Base-by-base conservation (phyloP, 352 stramenopile species). In the Globisporangium cystogenes region DNA sequence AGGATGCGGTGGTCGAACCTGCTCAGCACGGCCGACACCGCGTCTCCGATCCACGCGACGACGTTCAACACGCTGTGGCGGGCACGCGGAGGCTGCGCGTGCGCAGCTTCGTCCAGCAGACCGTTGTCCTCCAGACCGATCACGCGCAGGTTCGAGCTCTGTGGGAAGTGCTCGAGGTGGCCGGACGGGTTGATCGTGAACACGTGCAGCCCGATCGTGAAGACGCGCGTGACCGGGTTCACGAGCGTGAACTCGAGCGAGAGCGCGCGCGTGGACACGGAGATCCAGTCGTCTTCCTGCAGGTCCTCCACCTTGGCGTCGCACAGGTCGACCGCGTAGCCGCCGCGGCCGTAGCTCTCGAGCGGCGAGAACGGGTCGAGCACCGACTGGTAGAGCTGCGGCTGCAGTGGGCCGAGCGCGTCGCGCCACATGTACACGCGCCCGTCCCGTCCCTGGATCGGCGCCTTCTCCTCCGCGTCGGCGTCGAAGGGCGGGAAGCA, bases 211-310 rank as follows among this genome's bases (percentile, higher is more conserved):
- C 82, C 83, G 53, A 93, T 77, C 14, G 86, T 95, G 50, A 96
- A 91, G 3, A 96, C 78, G n/a, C 82, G 76, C n/a, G 86, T 95
- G 35, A 92, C 68, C 0, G 86, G 86, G 48, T 96, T 96, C 46
- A 95, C 65, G 33, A 96, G 65, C 51, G 83, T 88, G 46, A 96
- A 96, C 54, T 93, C 80, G 53, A 96, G 72, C 36, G 84, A 79
- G 11, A 87, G 74, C 26, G 86, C 82, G n/a, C 86, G 83, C 24
- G 86, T 95, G 7, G 84, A 64, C 23, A 89, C 68, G 0, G 83
- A 86, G 21, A 96, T 67, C 68, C 79, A 95, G 15, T 76, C 62
- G 59, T 95, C 84, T 26, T 67, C 61, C 35, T 84, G 69, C 27
- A 96, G 55, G 20, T 87, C 76, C 1, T 77, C 67, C 5, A 87